Conservation (phyloP, 1,284 basidiomycete genomes). For the Marasmius tenuissimus region DNA sequence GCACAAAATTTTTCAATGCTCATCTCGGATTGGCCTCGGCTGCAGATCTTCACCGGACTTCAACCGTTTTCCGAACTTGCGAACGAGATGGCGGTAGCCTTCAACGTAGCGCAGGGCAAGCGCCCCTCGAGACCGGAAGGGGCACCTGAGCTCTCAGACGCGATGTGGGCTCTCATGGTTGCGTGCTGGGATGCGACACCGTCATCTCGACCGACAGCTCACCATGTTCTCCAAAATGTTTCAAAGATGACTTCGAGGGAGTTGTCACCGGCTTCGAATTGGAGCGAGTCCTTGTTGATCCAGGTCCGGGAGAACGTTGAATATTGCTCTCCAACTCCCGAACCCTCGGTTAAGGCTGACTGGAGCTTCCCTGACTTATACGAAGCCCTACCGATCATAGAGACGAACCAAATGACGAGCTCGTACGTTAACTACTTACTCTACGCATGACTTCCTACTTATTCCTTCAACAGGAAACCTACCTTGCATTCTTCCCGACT, state of each 20-base stretch:
- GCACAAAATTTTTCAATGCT: not conserved
- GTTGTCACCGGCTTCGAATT: not conserved
- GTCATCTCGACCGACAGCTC: slow-evolving; percentile 4
- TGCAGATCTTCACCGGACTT: slow-evolving; percentile 15
- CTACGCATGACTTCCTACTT: too few species aligned
- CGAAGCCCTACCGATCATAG: too few species aligned
- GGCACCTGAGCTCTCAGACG: not conserved
- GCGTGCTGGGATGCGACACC: slow-evolving; percentile 11
- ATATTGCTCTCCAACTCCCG: too few species aligned
- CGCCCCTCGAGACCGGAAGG: slow-evolving; percentile 3
- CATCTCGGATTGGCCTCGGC: not conserved
- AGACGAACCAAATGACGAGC: too few species aligned
- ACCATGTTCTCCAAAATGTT: not conserved
- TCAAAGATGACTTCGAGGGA: not conserved
- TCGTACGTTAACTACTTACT: too few species aligned
- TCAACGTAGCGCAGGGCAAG: slow-evolving; percentile 5
- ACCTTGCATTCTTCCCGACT: too few species aligned
- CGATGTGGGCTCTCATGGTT: slow-evolving; percentile 12
- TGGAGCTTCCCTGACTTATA: too few species aligned
- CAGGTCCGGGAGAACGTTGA: not conserved
- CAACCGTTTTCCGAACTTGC: slow-evolving; percentile 14
- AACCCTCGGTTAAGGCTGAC: too few species aligned
- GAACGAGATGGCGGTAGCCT: slow-evolving; percentile 13
- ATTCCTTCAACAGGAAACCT: too few species aligned
- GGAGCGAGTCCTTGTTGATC: not conserved